Percentiles rank a stretch among this genome's conserved stretches.
phyloP scores from a whole-genome alignment of 2,329 filamentous ascomycete species.

The Penicillium sp. region DNA sequence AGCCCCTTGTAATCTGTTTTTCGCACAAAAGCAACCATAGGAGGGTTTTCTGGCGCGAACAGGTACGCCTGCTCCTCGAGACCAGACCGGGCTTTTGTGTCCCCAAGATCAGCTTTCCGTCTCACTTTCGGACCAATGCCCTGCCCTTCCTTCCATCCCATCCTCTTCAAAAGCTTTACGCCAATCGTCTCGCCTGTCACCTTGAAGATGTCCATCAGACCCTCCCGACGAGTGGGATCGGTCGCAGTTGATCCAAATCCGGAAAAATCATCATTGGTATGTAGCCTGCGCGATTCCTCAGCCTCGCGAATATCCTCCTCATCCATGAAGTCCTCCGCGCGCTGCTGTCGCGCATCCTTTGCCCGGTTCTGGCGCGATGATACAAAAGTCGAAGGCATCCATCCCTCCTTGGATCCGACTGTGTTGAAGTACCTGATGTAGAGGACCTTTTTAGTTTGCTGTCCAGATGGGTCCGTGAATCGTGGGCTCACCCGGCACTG shows the following conservation, averaged over 20 bases:
- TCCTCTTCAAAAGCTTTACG: slow-evolving; percentile 79
- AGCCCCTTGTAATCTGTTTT: slow-evolving; percentile 54
- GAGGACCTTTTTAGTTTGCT: slow-evolving; percentile 38
- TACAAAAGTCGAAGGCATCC: slow-evolving; percentile 89
- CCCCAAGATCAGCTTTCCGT: slow-evolving; percentile 72
- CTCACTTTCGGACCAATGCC: slow-evolving; percentile 87
- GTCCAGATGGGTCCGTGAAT: slow-evolving; percentile 34
- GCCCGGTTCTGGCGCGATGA: slow-evolving; percentile 82
- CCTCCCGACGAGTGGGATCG: slow-evolving; percentile 56
- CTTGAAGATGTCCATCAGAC: slow-evolving; percentile 74
- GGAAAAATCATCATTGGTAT: slow-evolving; percentile 75
- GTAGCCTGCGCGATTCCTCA: slow-evolving; percentile 74
- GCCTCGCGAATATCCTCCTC: slow-evolving; percentile 91
- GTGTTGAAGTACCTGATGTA: slow-evolving; percentile 87
- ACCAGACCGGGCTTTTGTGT: slow-evolving; percentile 47
- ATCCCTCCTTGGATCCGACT: slow-evolving; percentile 97
- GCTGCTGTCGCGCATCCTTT: slow-evolving; percentile 69
- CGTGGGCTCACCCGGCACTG: slow-evolving; percentile 79
- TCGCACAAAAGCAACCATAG: slow-evolving; percentile 59
- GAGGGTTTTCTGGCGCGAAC: slow-evolving; percentile 83
- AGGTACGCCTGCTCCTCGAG: slow-evolving; percentile 63
- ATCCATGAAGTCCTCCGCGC: slow-evolving; percentile 95
- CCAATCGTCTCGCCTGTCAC: slow-evolving; percentile 83
- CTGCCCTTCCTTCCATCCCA: slow-evolving; percentile 96
- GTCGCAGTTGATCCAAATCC: slow-evolving; percentile 72